A percentile compares a stretch with the other conserved stretches of the same genome.
Evolutionary conservation across 1,284 basidiomycete genomes (phyloP).

Genomic region (Volvariella volvacea): DNA sequence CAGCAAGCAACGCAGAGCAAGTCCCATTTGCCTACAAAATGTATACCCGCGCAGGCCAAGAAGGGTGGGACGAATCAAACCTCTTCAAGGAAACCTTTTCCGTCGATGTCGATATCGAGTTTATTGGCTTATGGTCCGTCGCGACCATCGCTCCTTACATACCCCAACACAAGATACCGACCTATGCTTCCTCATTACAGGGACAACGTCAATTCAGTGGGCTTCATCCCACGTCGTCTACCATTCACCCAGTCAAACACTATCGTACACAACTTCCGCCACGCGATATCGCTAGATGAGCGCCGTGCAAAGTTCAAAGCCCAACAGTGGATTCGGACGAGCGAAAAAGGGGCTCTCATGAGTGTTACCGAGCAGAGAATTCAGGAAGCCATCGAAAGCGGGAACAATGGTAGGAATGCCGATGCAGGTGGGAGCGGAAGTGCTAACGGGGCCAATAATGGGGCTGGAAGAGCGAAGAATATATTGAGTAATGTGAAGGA

Average conservation of each 20-base stretch:
- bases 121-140: constrained; percentile 43
- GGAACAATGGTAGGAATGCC: too few relatives aligned
- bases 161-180: neutral
- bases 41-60: constrained; percentile 8
- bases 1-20: constrained; percentile 15
- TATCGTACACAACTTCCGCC: constrained; percentile 42
- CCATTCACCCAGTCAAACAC: constrained; percentile 44
- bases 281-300: constrained; percentile 48
- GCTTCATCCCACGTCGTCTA: constrained; percentile 34
- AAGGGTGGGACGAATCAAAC: constrained; percentile 19
- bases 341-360: too few relatives aligned
- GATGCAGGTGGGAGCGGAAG: too few relatives aligned
- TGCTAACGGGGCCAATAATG: too few relatives aligned
- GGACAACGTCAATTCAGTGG: constrained; percentile 31
- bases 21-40: constrained; percentile 56
- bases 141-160: too few relatives aligned
- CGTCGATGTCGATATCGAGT: constrained; percentile 40
- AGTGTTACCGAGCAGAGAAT: too few relatives aligned
- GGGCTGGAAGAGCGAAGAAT: too few relatives aligned
- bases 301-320: constrained; percentile 40
- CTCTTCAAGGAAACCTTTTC: constrained; percentile 51
- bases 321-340: constrained; percentile 30
- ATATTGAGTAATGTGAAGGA: too few relatives aligned
- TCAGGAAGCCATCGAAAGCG: neutral
- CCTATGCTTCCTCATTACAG: constrained; percentile 8